Evolutionary conservation across 192 early-diverging fungal genomes (phyloP).

Genomic region (Coemansia sp.): DNA sequence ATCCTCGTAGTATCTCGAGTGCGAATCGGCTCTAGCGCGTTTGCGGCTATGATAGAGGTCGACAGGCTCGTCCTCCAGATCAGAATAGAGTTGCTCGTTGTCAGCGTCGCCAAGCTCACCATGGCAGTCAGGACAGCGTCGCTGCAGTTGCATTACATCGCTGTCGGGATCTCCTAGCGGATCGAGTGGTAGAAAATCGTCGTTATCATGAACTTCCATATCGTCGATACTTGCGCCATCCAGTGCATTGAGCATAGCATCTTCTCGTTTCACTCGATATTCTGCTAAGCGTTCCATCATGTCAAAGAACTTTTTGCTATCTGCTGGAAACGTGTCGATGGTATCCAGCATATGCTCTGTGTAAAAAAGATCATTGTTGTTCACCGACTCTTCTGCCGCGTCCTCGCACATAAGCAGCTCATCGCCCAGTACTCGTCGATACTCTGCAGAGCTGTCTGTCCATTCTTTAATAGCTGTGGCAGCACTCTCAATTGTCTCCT

Average conservation of each 20-base stretch:
- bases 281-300: slow-evolving; percentile 95
- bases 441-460: slow-evolving; percentile 7
- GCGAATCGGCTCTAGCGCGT: slow-evolving; percentile 26
- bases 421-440: slow-evolving; percentile 11
- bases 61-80: slow-evolving; percentile 6
- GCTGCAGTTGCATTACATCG: slow-evolving; percentile 6
- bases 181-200: slow-evolving; percentile 13
- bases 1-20: slow-evolving; percentile 10
- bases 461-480: slow-evolving; percentile 16
- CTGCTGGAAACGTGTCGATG: slow-evolving; percentile 60
- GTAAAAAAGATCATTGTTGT: slow-evolving; percentile 51
- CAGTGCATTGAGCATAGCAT: slow-evolving; percentile 45
- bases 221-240: slow-evolving; percentile 48
- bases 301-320: slow-evolving; percentile 93
- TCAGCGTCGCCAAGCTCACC: slow-evolving; percentile 45
- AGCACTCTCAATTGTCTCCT: slow-evolving; percentile 6
- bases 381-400: slow-evolving; percentile 2
- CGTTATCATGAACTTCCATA: slow-evolving; percentile 48
- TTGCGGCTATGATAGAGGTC: slow-evolving; percentile 17
- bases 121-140: slow-evolving; percentile 45
- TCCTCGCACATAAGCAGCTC: slow-evolving; percentile 8
- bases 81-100: slow-evolving; percentile 21
- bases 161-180: slow-evolving; percentile 17
- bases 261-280: slow-evolving; percentile 79
- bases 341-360: slow-evolving; percentile 45